Base-by-base conservation (phyloP, 192 early-diverging fungal species). In the Lobosporangium transversale region DNA sequence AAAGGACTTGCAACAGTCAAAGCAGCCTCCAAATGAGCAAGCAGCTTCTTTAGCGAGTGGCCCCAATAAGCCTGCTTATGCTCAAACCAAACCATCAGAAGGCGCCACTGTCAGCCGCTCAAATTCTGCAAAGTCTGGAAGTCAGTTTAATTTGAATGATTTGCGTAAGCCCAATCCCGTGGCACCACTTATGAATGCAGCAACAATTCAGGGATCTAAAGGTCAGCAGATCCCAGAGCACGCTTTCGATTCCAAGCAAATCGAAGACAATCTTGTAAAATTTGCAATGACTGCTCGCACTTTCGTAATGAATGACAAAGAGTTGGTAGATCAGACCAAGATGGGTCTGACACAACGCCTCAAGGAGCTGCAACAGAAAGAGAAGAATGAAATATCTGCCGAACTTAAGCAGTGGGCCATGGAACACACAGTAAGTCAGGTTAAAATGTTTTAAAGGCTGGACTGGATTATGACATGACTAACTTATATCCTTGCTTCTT, bases 371-470 rank as follows among this genome's bases (percentile, higher is more conserved):
- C 62, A 86, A 21, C 92, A 92, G 69, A 91, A 89, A 65, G 89
- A 90, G 37, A 91, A 92, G 83, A 83, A 87, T 40, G 88, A 80
- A 18, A 86, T 91, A 27, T 67, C 96, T 50, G 89, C 91, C 2
- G 93, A 94, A 49, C 85, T 97, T 64, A 89, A 87, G 61, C 88
- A 89, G 40, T 97, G 95, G 70, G 90, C 92, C 60, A 79, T 87
- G 68, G 85, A 79, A 3, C 92, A 97, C 60, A 92, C 62, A 23
- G 81, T 82, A 57, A 43, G 68, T 48, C 14, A 40, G 7, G 37
- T 10, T 40, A n/a, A n/a, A n/a, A n/a, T n/a, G n/a, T n/a, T n/a
- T n/a, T n/a, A n/a, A n/a, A n/a, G n/a, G n/a, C n/a, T n/a, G n/a
- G n/a, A n/a, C n/a, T n/a, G n/a, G n/a, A n/a, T n/a, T n/a, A n/a